phyloP scores from a whole-genome alignment of 306 rosid genomes.

The Trifolium dubium region DNA sequence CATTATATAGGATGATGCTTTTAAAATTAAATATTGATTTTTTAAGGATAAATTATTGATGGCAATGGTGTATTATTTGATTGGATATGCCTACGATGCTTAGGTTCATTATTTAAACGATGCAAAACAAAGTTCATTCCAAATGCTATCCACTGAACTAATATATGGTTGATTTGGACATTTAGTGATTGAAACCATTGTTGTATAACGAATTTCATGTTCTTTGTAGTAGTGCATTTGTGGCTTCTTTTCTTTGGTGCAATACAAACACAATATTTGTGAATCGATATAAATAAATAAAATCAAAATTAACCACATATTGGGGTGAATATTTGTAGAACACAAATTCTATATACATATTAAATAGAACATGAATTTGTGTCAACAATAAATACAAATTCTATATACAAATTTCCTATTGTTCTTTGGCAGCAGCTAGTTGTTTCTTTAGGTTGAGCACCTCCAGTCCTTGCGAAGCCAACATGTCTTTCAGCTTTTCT shows the following conservation, averaged over 20 bases:
- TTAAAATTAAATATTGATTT: no score
- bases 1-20: neutral
- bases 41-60: no score
- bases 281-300: no score
- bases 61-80: neutral
- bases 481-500: conserved; percentile 56
- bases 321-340: no score
- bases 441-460: conserved; percentile 69
- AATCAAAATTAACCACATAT: no score
- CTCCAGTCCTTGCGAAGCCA: conserved; percentile 66
- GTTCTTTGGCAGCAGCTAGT: conserved; percentile 45
- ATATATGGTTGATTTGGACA: neutral
- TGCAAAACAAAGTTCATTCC: neutral
- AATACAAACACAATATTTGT: no score
- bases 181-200: neutral
- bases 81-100: neutral
- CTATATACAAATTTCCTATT: conserved; percentile 17
- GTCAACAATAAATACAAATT: no score
- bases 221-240: neutral
- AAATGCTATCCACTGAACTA: neutral
- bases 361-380: neutral
- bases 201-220: no score
- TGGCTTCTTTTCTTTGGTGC: neutral
- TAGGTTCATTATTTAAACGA: neutral
- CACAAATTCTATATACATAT: no score